Base-by-base conservation (phyloP, 176 grass and related monocot species). In the Stipa capillata region DNA sequence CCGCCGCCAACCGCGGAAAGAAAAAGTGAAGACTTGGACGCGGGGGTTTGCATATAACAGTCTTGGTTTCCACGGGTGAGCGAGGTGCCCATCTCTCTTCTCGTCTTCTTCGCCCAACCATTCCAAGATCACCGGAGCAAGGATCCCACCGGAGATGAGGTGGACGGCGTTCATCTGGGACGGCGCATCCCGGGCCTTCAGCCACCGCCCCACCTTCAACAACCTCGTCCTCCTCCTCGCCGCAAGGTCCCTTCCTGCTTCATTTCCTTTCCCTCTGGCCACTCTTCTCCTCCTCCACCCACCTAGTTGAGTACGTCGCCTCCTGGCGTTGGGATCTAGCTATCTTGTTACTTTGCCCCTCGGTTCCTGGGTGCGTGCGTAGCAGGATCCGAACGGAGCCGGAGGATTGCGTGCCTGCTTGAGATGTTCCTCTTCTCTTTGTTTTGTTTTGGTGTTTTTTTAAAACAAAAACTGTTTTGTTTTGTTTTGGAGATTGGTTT, bases 221-320 rank as follows among this genome's bases (percentile, higher is more conserved):
- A 94, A 92, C 72, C 79, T 92, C 82, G 72, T 97, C 79, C 75
- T 97, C 87, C 42, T 97, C 87, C 67, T 92, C 76, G 94, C 86
- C 43, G 94, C 78, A 9, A 92, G 94, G 94, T 97, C 16, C 39
- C 2, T 12, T 50, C 5, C 9, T 2, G 4, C 27, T 32, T 16
- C 16, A 11, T 50, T 58, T 43, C 73, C 7, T 25, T 10, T 15
- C 1, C 42, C 35, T 18, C 67, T 35, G 0, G 16, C 43, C 10
- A 29, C 23, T 47, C 5, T 45, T 13, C 24, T 16, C 11, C 33
- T 2, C 6, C 62, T 52, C n/a, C n/a, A n/a, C n/a, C n/a, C n/a
- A n/a, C n/a, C n/a, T n/a, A n/a, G n/a, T n/a, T n/a, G n/a, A n/a
- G n/a, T n/a, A n/a, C n/a, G n/a, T n/a, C n/a, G n/a, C 15, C 13